These are phyloP conservation scores for Colletotrichum graminicola DNA, from an alignment of 2,329 filamentous ascomycete genomes.

Conservation along the genomic window DNA sequence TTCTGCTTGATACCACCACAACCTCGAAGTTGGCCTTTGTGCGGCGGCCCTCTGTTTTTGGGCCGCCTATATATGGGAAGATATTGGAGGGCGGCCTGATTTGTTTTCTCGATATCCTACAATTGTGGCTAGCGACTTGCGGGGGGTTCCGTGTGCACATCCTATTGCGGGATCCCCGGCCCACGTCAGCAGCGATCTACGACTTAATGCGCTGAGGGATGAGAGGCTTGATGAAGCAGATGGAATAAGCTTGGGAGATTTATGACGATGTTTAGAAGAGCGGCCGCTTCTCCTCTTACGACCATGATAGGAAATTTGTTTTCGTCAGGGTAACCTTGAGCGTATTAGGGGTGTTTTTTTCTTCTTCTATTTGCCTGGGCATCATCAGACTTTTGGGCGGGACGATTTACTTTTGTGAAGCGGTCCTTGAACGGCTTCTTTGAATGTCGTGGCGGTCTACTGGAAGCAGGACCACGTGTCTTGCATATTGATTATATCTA, in stretches of 20 bases:
- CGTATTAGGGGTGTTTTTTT: not conserved
- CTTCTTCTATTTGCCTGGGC: constrained; percentile 2
- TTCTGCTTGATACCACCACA: constrained; percentile 43
- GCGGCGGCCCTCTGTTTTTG: constrained; percentile 33
- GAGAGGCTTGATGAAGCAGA: constrained; percentile 12
- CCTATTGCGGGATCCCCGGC: not conserved
- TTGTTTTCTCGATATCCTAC: constrained; percentile 26
- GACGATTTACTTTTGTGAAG: constrained; percentile 16
- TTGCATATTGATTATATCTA: constrained; percentile 32
- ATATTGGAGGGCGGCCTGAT: constrained; percentile 16
- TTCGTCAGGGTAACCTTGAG: constrained; percentile 8
- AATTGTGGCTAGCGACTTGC: not conserved
- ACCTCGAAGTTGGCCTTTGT: constrained; percentile 33
- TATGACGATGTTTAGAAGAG: constrained; percentile 28
- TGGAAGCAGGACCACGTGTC: constrained; percentile 3
- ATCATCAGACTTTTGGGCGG: constrained; percentile 19
- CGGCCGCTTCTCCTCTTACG: constrained; percentile 17
- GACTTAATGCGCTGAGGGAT: constrained; percentile 29
- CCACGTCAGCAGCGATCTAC: constrained; percentile 14
- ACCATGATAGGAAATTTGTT: constrained; percentile 22
- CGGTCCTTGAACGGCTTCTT: constrained; percentile 26
- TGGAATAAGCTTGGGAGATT: constrained; percentile 13
- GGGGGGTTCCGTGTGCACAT: not conserved
- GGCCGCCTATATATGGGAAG: constrained; percentile 11
- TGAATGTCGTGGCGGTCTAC: constrained; percentile 19